These are phyloP conservation scores for Luvunga scandens DNA, from an alignment of 345 rosid species.

Conservation along the genomic window DNA sequence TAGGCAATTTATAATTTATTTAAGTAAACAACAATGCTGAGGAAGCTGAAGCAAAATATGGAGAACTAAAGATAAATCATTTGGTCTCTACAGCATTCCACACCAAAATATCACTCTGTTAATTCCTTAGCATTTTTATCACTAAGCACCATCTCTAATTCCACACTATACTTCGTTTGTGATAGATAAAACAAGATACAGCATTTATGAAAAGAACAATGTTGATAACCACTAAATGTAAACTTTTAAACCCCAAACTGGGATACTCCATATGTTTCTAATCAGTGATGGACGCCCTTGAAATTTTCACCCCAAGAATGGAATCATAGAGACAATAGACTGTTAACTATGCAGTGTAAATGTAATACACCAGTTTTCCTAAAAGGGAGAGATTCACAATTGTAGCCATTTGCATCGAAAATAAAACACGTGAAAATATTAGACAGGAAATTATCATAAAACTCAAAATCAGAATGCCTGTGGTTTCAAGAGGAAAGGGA, in stretches of 20 bases:
- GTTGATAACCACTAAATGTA: neutral
- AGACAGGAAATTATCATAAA: neutral
- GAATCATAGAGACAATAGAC: neutral
- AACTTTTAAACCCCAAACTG: neutral
- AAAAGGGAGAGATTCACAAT: neutral
- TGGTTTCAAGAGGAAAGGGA: neutral
- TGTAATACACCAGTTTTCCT: neutral
- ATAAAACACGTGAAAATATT: neutral
- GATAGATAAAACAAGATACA: neutral
- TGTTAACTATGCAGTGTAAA: neutral
- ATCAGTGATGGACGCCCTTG: neutral
- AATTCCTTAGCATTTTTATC: neutral
- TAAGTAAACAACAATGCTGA: neutral
- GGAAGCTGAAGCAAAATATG: neutral
- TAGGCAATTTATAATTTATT: neutral
- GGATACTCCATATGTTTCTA: neutral
- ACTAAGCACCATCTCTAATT: neutral
- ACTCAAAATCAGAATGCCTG: neutral
- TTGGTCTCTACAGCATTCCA: neutral
- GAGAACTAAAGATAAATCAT: neutral
- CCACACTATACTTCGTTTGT: neutral
- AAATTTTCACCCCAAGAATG: neutral
- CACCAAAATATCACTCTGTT: neutral
- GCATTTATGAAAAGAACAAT: neutral
- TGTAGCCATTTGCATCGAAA: neutral